Evolutionary conservation across 2,329 filamentous ascomycete species (phyloP), one percentile per base, ranked within the genome.

Genomic region (Fusarium keratoplasticum): DNA sequence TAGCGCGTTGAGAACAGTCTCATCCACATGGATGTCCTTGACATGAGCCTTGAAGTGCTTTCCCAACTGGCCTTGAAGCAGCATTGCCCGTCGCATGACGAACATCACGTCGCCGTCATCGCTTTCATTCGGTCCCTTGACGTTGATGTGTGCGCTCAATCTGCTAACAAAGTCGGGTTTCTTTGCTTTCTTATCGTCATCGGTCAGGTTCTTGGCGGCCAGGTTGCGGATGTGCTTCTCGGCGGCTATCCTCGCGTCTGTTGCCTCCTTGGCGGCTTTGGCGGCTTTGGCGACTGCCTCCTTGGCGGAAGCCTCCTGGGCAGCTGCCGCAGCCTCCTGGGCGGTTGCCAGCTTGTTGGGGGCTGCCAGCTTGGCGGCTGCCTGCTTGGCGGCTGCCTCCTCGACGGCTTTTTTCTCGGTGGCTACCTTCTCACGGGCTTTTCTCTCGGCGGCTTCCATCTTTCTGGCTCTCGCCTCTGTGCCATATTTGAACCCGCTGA

Each of bases 101-200:
- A 35, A 44, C 50, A 64, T 64, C 4, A 20, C 10, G 27, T 57
- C 50, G 36, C 2, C 35, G 6, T 14, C 5, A 18, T 4, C 20
- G 20, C 7, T 11, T 18, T n/a, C 1, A 8, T 38, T 57, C 20
- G 29, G 54, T 7, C 33, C 54, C 20, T 10, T 36, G n/a, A 64
- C 61, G 27, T 64, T 20, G 13, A 64, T 64, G 29, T 64, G 29
- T 7, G 36, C 61, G 6, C 61, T 35, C 25, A 64, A 18, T 27
- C 61, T 57, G 61, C 61, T 64, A 2, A 64, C 13, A 57, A 64
- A 64, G 25, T 64, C 61, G 54, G 54, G 54, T 13, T 57, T 36
- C 54, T 57, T 57, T 8, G 31, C 52, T n/a, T 8, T 6, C 38
- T 5, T 35, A 6, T 35, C 33, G 2, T 35, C 13, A 2, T 6